Evolutionary conservation across 768 basidiomycete species (phyloP).

Genomic region (Tricholoma hemisulphureum): DNA sequence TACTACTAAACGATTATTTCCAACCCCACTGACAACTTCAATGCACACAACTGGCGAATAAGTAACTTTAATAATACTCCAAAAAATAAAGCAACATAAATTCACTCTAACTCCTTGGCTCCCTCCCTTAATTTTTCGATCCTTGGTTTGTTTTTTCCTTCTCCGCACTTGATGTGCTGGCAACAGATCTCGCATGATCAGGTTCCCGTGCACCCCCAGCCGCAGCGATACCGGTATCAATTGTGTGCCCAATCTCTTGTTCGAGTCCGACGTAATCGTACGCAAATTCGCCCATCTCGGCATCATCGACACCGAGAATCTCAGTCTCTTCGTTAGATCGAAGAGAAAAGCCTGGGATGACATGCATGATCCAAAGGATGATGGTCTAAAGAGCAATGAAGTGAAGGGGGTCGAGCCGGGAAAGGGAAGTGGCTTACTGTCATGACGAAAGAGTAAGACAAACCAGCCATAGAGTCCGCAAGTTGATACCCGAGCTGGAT

Average conservation of each 20-base stretch:
- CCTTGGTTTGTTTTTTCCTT: background rate
- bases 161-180: constrained; percentile 4
- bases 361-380: constrained; percentile 88
- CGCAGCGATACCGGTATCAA: constrained; percentile 20
- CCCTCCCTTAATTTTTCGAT: no score
- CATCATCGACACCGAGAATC: constrained; percentile 85
- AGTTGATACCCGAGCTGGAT: constrained; percentile 85
- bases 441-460: constrained; percentile 72
- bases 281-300: constrained; percentile 87
- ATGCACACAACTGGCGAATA: no score
- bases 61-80: no score
- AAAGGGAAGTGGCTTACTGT: constrained; percentile 49
- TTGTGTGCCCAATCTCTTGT: constrained; percentile 44
- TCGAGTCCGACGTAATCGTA: constrained; percentile 86
- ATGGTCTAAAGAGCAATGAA: constrained; percentile 47
- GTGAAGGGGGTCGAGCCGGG: background rate
- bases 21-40: no score
- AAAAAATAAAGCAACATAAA: no score
- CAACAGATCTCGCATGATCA: constrained; percentile 13
- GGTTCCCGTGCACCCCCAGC: constrained; percentile 28
- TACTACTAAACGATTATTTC: no score
- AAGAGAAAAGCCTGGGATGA: constrained; percentile 75
- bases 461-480: constrained; percentile 66
- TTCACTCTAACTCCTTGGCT: no score
- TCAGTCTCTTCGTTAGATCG: constrained; percentile 65